Evolutionary conservation across 2,329 filamentous ascomycete genomes (phyloP).

Genomic region (Fragosphaeria purpurea): DNA sequence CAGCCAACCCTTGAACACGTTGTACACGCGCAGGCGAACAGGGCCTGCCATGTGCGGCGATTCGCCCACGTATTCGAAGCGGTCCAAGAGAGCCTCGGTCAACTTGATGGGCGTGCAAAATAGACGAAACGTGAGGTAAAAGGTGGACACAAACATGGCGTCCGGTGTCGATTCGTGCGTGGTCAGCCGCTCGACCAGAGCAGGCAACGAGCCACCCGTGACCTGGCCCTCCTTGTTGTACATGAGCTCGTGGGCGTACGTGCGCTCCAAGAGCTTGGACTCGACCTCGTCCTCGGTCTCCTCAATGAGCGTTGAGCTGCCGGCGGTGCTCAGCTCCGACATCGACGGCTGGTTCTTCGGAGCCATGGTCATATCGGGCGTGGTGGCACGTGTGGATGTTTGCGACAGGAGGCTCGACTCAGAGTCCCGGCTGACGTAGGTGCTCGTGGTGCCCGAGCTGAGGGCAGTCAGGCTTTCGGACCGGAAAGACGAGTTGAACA

Average conservation of each 20-base stretch:
- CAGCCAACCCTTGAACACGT: slow-evolving; percentile 94
- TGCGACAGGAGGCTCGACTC: slow-evolving; percentile 71
- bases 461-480: slow-evolving; percentile 65
- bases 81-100: slow-evolving; percentile 72
- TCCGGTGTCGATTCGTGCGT: slow-evolving; percentile 90
- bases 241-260: slow-evolving; percentile 81
- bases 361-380: slow-evolving; percentile 55
- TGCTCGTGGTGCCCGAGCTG: slow-evolving; percentile 68
- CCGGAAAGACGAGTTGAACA: slow-evolving; percentile 42
- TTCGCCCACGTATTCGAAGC: slow-evolving; percentile 85
- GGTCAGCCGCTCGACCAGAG: slow-evolving; percentile 87
- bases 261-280: slow-evolving; percentile 78
- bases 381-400: slow-evolving; percentile 79
- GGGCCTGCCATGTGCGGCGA: slow-evolving; percentile 64
- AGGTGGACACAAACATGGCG: slow-evolving; percentile 82
- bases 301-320: slow-evolving; percentile 58
- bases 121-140: slow-evolving; percentile 90
- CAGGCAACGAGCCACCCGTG: slow-evolving; percentile 81
- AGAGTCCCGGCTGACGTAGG: slow-evolving; percentile 70
- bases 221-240: slow-evolving; percentile 92
- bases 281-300: slow-evolving; percentile 65
- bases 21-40: slow-evolving; percentile 85
- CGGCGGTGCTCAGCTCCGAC: slow-evolving; percentile 57
- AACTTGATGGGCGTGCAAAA: slow-evolving; percentile 77
- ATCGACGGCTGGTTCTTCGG: slow-evolving; percentile 52